phyloP scores from a whole-genome alignment of 768 basidiomycete species.

The Agaricus blazei region DNA sequence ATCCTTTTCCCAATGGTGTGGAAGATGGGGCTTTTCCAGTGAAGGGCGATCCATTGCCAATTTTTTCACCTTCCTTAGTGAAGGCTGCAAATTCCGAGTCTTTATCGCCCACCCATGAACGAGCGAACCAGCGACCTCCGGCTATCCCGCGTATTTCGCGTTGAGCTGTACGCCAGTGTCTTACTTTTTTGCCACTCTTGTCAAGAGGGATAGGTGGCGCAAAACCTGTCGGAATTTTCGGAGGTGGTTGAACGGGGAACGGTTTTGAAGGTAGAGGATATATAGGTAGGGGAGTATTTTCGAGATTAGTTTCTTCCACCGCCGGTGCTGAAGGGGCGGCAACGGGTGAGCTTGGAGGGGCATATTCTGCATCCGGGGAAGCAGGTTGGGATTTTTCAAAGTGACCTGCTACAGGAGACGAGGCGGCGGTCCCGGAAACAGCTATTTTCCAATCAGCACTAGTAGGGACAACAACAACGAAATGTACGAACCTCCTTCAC shows the following conservation, averaged over 20 bases:
- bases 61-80: slow-evolving; percentile 26
- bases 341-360: slow-evolving; percentile 27
- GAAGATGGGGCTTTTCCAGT: slow-evolving; percentile 31
- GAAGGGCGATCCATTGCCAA: slow-evolving; percentile 17
- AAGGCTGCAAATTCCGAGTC: slow-evolving; percentile 59
- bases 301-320: slow-evolving; percentile 46
- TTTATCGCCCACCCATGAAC: slow-evolving; percentile 82
- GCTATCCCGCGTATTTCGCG: slow-evolving; percentile 80
- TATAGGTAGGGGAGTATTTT: slow-evolving; percentile 58
- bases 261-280: slow-evolving; percentile 82
- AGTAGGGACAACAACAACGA: background rate
- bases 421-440: slow-evolving; percentile 66
- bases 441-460: slow-evolving; percentile 28
- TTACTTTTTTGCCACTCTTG: slow-evolving; percentile 52
- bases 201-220: slow-evolving; percentile 66
- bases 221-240: slow-evolving; percentile 70
- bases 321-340: slow-evolving; percentile 18
- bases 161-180: slow-evolving; percentile 70
- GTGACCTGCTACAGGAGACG: slow-evolving; percentile 56
- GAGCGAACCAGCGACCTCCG: slow-evolving; percentile 77
- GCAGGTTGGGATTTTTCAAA: slow-evolving; percentile 29
- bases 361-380: slow-evolving; percentile 47
- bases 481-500: slow-evolving; percentile 47
- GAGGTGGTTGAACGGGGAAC: slow-evolving; percentile 75
- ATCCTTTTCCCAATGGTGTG: slow-evolving; percentile 33